A percentile compares a stretch with the other conserved stretches of the same genome.
phyloP scores from a whole-genome alignment of 768 basidiomycete species.

The Tephrocybe rancida region DNA sequence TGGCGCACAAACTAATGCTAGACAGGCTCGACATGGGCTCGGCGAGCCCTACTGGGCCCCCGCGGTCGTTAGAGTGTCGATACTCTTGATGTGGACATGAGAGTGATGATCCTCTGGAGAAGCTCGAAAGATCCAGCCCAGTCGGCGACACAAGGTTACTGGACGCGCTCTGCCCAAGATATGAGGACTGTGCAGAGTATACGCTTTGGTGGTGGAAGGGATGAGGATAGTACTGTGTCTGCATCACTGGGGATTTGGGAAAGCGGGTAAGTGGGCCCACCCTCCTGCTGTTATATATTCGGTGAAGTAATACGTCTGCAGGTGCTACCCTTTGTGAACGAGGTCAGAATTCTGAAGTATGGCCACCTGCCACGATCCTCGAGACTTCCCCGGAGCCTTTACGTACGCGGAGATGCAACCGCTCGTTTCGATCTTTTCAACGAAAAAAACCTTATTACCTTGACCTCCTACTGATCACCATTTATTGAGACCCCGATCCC shows the following conservation, averaged over 20 bases:
- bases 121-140: conserved; percentile 40
- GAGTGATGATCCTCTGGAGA: conserved; percentile 55
- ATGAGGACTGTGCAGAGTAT: conserved; percentile 23
- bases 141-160: conserved; percentile 30
- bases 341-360: conserved; percentile 44
- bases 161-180: conserved; percentile 23
- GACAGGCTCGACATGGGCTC: conserved; percentile 32
- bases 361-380: conserved; percentile 46
- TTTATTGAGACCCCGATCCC: conserved; percentile 13
- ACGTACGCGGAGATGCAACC: conserved; percentile 48
- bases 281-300: conserved; percentile 47
- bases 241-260: conserved; percentile 36
- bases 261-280: conserved; percentile 35
- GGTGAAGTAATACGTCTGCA: conserved; percentile 43
- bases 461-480: conserved; percentile 4
- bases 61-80: conserved; percentile 44
- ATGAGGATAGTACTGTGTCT: conserved; percentile 34
- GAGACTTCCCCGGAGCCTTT: conserved; percentile 44
- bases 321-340: conserved; percentile 40
- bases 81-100: conserved; percentile 47
- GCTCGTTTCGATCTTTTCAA: conserved; percentile 34
- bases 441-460: conserved; percentile 15
- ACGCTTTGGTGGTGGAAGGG: conserved; percentile 29
- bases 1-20: conserved; percentile 41
- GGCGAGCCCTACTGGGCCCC: conserved; percentile 29